A percentile compares a stretch with the other conserved stretches of the same genome.
phyloP scores from a whole-genome alignment of 192 early-diverging fungal genomes.

The Dispira parvispora region DNA sequence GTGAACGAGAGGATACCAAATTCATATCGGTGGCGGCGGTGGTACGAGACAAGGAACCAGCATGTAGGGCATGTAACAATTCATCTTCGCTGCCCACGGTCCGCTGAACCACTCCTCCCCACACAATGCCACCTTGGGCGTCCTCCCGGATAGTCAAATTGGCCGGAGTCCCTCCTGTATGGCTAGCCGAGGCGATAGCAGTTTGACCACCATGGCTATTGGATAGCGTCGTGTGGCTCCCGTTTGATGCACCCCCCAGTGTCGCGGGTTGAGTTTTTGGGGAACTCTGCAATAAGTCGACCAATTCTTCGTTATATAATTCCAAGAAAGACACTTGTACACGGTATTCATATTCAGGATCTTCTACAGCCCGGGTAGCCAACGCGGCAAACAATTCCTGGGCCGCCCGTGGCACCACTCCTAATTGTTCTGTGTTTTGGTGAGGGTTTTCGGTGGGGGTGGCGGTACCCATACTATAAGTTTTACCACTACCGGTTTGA shows the following conservation, averaged over 20 bases:
- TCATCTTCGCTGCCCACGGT: constrained; percentile 45
- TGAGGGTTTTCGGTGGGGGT: constrained; percentile 21
- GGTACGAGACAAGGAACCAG: constrained; percentile 58
- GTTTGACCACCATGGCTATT: too few relatives aligned
- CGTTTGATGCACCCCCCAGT: too few relatives aligned
- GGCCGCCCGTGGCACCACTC: constrained; percentile 48
- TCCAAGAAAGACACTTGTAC: constrained; percentile 74
- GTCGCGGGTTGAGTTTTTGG: too few relatives aligned
- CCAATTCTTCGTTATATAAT: constrained; percentile 90
- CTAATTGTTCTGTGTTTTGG: too few relatives aligned
- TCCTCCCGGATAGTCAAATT: constrained; percentile 66
- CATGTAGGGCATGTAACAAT: constrained; percentile 42
- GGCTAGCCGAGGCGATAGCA: too few relatives aligned
- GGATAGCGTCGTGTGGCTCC: too few relatives aligned
- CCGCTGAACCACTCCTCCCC: constrained; percentile 68
- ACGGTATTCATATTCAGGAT: neutral
- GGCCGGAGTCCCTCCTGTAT: constrained; percentile 16
- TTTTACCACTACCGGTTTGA: constrained; percentile 89
- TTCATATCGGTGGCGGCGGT: constrained; percentile 96
- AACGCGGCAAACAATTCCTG: neutral
- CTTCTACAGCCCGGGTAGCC: neutral
- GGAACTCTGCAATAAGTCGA: constrained; percentile 41
- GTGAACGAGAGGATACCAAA: constrained; percentile 77
- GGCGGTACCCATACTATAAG: constrained; percentile 25
- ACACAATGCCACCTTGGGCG: constrained; percentile 68